phyloP scores from a whole-genome alignment of 164 flowering plant species.

The Dillenia suffruticosa region DNA sequence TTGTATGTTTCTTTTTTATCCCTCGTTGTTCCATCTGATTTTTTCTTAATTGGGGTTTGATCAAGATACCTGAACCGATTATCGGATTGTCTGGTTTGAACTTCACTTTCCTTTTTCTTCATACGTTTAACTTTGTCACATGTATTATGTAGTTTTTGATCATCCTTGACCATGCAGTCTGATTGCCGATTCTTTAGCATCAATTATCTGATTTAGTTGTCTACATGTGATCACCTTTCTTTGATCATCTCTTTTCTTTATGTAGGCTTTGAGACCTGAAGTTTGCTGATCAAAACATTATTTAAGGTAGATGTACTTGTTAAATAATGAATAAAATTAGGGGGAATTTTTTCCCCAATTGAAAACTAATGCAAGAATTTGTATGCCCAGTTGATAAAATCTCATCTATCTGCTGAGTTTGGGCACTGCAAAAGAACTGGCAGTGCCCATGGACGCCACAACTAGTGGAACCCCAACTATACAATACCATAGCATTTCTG shows the following conservation, averaged over 20 bases:
- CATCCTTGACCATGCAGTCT: too few relatives aligned
- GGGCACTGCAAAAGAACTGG: constrained; percentile 64
- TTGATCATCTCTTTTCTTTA: constrained; percentile 1
- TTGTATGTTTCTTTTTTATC: not conserved
- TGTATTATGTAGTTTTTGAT: too few relatives aligned
- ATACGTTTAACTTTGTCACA: too few relatives aligned
- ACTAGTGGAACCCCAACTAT: constrained; percentile 67
- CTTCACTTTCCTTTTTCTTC: too few relatives aligned
- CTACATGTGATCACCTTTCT: not conserved
- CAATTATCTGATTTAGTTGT: not conserved
- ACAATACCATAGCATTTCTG: constrained; percentile 70
- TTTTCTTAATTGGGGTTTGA: not conserved
- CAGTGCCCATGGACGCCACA: constrained; percentile 99
- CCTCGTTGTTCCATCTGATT: not conserved
- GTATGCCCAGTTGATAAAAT: constrained; percentile 17
- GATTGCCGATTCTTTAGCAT: too few relatives aligned
- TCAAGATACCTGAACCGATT: too few relatives aligned
- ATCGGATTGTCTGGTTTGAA: too few relatives aligned
- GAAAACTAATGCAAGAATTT: not conserved
- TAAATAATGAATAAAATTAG: constrained; percentile 1
- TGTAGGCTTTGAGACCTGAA: constrained; percentile 40
- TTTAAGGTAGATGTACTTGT: constrained; percentile 20
- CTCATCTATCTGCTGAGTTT: constrained; percentile 15
- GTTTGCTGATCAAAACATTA: constrained; percentile 24
- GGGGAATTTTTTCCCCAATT: not conserved